Evolutionary conservation across 2,329 filamentous ascomycete species (phyloP), one percentile per base, ranked within the genome.

Genomic region (Botryosphaeria dothidea): DNA sequence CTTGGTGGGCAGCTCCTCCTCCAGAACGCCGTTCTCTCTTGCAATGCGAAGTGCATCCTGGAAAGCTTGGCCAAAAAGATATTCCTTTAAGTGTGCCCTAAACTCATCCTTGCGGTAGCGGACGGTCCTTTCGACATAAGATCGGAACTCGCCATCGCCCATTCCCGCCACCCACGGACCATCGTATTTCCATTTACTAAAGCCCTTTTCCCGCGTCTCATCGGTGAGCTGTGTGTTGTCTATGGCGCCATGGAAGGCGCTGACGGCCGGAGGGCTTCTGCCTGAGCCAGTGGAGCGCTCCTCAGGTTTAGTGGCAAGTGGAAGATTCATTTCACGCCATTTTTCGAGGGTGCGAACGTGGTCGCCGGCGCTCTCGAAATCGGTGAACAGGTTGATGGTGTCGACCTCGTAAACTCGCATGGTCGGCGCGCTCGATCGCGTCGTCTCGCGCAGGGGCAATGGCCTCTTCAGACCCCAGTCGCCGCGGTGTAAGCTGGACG

Each of bases 381-480:
- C 93, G 73, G 93, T 97, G 70, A 97, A 85, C 75, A 93, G 90
- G 78, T 97, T 93, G 70, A 88, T 86, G 2, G 92, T 91, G 81
- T 98, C 94, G 68, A 96, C 85, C 66, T 90, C 85, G 71, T 88
- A 88, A 70, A 98, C 80, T 68, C 92, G 87, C 62, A 97, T 85
- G 57, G 91, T 83, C 9, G 93, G 91, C n/a, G 88, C 89, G 49
- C 78, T 81, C 6, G 88, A 88, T 62, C 87, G 86, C 21, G 88
- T 86, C 4, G 92, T 93, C 3, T 90, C 88, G 75, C 90, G 90
- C 8, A 90, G 80, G 1, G 94, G 94, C 5, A 98, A 82, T 1
- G 92, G 84, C 64, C 94, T 85, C 81, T 98, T 98, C 71, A 97
- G 82, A 15, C 94, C 94, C 93, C 94, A 98, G 74, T 98, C 94